Percentiles rank a stretch among this genome's conserved stretches.
Evolutionary conservation across 192 early-diverging fungal species (phyloP).

Genomic region (Mortierella alpina): DNA sequence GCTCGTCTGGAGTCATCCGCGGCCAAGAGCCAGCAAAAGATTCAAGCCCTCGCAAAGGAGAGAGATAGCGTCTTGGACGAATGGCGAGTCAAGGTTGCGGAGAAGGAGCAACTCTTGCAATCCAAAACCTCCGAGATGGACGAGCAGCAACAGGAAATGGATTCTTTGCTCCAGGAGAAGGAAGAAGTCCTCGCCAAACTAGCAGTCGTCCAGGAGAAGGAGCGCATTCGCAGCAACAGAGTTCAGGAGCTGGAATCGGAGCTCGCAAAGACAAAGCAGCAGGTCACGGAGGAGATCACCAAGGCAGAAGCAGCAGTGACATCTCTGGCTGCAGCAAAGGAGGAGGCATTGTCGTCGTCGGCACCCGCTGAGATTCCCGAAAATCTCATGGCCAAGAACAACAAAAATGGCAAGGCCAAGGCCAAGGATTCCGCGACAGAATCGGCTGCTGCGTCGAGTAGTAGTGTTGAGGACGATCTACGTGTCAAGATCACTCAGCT

Average conservation of each 20-base stretch:
- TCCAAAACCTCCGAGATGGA: conserved; percentile 11
- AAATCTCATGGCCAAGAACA: not conserved
- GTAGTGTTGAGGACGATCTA: conserved; percentile 12
- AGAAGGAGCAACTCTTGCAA: conserved; percentile 15
- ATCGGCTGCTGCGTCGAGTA: not conserved
- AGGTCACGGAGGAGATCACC: conserved; percentile 11
- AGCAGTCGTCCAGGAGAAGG: conserved; percentile 35
- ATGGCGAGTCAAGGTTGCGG: conserved; percentile 15
- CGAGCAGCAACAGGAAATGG: conserved; percentile 19
- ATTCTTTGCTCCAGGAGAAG: conserved; percentile 12
- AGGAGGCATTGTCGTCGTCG: no score
- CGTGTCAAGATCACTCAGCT: conserved; percentile 25
- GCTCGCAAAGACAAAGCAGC: conserved; percentile 15
- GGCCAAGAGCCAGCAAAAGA: conserved; percentile 12
- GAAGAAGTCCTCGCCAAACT: conserved; percentile 37
- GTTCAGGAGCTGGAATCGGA: conserved; percentile 24
- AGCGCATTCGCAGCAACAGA: conserved; percentile 11
- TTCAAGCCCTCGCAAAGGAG: conserved; percentile 3
- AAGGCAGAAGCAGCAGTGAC: not conserved
- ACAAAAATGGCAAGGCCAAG: not conserved
- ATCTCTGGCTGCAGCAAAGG: not conserved
- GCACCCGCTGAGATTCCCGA: not conserved
- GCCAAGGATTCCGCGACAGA: not conserved
- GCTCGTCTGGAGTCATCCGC: not conserved
- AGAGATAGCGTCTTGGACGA: conserved; percentile 10